phyloP scores from a whole-genome alignment of 2,329 filamentous ascomycete genomes.

The Ambrosiella beaveri region DNA sequence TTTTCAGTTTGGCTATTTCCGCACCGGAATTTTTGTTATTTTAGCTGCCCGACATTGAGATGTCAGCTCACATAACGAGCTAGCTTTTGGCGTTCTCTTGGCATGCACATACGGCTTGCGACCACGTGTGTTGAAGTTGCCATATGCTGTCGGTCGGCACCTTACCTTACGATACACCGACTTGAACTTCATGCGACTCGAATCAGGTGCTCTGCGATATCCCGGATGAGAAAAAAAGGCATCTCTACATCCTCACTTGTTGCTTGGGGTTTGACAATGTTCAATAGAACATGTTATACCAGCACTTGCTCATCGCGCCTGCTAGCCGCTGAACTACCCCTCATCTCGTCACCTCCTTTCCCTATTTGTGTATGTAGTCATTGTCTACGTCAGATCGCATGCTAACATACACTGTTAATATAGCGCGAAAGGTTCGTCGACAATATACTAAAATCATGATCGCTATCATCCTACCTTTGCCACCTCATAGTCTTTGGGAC shows the following conservation, averaged over 20 bases:
- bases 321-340: slow-evolving; percentile 1
- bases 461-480: background rate
- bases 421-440: slow-evolving; percentile 13
- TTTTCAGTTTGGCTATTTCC: background rate
- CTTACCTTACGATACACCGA: too few species aligned
- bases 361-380: background rate
- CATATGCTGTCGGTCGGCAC: too few species aligned
- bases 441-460: slow-evolving; percentile 7
- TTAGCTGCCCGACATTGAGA: background rate
- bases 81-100: too few species aligned
- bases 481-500: background rate
- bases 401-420: slow-evolving; percentile 3
- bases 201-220: background rate
- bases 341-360: slow-evolving; percentile 2
- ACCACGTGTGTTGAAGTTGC: too few species aligned
- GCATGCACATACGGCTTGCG: too few species aligned
- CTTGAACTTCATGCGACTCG: background rate
- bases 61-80: too few species aligned
- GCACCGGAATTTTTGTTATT: background rate
- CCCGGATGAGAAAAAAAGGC: too few species aligned
- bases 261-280: background rate
- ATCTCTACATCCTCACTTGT: background rate
- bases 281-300: background rate
- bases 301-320: background rate
- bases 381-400: background rate